Evolutionary conservation across 257 asterid genomes (phyloP).

Genomic region (Nicotiana obtusifolia): DNA sequence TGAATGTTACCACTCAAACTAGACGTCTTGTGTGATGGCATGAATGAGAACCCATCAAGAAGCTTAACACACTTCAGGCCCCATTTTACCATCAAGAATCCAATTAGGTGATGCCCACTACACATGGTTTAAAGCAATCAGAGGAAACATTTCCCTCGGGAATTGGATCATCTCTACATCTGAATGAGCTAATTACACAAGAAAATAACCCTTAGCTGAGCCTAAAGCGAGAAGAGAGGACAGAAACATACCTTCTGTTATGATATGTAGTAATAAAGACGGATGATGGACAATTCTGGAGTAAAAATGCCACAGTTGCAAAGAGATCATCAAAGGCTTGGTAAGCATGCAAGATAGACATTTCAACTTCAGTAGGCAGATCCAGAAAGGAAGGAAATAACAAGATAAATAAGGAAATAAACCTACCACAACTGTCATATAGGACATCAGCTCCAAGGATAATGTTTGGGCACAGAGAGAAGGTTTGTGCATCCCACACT

Average conservation of each 20-base stretch:
- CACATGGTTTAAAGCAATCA: slow-evolving; percentile 8
- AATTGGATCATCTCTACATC: not conserved
- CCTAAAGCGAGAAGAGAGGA: slow-evolving; percentile 13
- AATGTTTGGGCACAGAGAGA: slow-evolving; percentile 63
- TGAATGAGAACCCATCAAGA: slow-evolving; percentile 61
- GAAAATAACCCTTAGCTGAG: not conserved
- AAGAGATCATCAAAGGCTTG: slow-evolving; percentile 87
- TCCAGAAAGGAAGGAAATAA: not conserved
- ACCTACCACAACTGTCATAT: slow-evolving; percentile 67
- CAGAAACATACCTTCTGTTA: slow-evolving; percentile 67
- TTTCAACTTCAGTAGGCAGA: slow-evolving; percentile 10
- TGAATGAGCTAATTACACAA: not conserved
- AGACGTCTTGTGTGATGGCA: slow-evolving; percentile 39
- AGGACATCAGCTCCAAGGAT: slow-evolving; percentile 97
- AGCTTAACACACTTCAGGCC: slow-evolving; percentile 73
- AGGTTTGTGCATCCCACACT: slow-evolving; percentile 56
- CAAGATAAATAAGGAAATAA: not conserved
- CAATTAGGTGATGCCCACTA: slow-evolving; percentile 93
- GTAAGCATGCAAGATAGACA: slow-evolving; percentile 20
- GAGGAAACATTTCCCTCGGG: not conserved
- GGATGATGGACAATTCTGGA: slow-evolving; percentile 57
- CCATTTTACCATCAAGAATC: slow-evolving; percentile 90
- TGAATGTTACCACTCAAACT: slow-evolving; percentile 82
- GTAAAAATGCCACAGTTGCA: slow-evolving; percentile 70
- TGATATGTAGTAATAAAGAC: slow-evolving; percentile 85